Evolutionary conservation across 2,329 filamentous ascomycete species (phyloP).

Genomic region (Lizonia empirigonia): DNA sequence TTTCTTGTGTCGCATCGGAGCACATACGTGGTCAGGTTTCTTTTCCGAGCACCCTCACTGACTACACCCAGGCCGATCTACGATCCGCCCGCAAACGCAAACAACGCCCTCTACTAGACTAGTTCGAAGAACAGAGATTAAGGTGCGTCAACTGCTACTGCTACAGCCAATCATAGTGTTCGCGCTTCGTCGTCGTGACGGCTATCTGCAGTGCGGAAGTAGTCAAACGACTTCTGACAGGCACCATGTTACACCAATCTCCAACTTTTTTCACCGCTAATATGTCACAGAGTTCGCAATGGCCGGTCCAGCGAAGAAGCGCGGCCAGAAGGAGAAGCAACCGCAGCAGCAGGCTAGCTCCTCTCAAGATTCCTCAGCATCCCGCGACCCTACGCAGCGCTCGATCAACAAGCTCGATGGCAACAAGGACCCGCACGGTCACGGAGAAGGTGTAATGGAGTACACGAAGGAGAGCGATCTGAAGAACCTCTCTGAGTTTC

Average conservation of each 20-base stretch:
- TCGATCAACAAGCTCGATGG: constrained; percentile 42
- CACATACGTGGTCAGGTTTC: constrained; percentile 13
- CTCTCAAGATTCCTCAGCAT: constrained; percentile 33
- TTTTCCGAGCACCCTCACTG: constrained; percentile 17
- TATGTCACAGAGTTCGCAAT: constrained; percentile 36
- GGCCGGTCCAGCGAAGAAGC: constrained; percentile 47
- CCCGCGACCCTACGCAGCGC: constrained; percentile 32
- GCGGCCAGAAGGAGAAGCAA: constrained; percentile 38
- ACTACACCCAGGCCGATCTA: constrained; percentile 20
- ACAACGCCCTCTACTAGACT: constrained; percentile 4
- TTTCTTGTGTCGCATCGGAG: not conserved
- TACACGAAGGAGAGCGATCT: constrained; percentile 37
- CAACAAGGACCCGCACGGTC: constrained; percentile 38
- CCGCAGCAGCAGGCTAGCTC: constrained; percentile 25
- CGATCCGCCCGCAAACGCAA: constrained; percentile 15
- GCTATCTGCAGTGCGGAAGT: not conserved
- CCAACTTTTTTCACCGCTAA: constrained; percentile 23
- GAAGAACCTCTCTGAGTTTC: constrained; percentile 46
- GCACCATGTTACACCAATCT: constrained; percentile 1
- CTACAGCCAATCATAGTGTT: not conserved
- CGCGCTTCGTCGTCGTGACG: not conserved
- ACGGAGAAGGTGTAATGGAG: constrained; percentile 16
- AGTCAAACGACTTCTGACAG: constrained; percentile 2
- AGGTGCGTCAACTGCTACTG: constrained; percentile 19
- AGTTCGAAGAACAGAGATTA: constrained; percentile 14